Conservation (phyloP, 2,329 filamentous ascomycete genomes). For the Eutypella sp. region DNA sequence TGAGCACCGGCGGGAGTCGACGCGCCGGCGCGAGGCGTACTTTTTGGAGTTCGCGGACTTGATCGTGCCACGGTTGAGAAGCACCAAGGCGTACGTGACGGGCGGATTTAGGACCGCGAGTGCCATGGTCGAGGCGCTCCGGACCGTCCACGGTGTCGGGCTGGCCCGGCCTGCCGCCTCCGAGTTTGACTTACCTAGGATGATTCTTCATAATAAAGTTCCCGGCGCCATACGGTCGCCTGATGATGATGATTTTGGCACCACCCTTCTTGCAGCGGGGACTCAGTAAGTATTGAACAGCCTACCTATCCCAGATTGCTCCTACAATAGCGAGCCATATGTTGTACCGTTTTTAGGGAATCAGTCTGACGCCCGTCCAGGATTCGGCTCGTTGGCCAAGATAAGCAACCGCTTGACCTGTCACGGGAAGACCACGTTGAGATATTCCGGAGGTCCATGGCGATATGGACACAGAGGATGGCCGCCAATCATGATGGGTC, state of each 20-base stretch:
- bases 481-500: conserved; percentile 25
- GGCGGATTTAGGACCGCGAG: conserved; percentile 51
- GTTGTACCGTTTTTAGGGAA: no score
- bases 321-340: no score
- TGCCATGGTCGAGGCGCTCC: conserved; percentile 54
- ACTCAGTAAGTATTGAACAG: conserved; percentile 3
- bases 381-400: conserved; percentile 28
- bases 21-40: conserved; percentile 57
- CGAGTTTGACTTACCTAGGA: conserved; percentile 27
- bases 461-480: conserved; percentile 27
- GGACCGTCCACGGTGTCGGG: conserved; percentile 55
- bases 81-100: conserved; percentile 55
- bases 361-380: no score
- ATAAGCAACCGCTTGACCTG: conserved; percentile 27
- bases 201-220: conserved; percentile 5
- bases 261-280: background rate
- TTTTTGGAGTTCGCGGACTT: conserved; percentile 61
- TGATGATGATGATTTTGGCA: conserved; percentile 1
- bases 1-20: conserved; percentile 30
- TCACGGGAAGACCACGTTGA: conserved; percentile 25
- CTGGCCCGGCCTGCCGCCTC: conserved; percentile 37
- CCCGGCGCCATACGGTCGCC: background rate
- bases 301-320: no score
- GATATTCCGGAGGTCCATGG: conserved; percentile 24
- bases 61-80: conserved; percentile 38